Evolutionary conservation across 1,284 basidiomycete genomes (phyloP).

Genomic region (Malassezia restricta): DNA sequence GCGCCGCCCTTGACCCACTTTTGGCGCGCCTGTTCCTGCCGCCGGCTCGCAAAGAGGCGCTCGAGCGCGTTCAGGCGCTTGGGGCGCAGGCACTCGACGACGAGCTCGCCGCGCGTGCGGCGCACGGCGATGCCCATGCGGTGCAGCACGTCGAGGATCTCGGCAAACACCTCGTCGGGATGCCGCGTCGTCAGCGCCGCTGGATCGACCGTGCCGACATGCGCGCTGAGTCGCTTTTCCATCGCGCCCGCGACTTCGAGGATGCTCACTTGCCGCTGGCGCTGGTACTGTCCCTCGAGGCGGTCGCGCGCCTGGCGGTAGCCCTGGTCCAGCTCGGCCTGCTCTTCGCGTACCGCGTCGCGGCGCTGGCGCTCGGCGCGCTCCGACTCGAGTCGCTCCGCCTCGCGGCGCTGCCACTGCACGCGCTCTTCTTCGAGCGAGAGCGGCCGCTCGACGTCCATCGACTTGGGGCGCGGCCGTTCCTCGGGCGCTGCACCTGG

Average conservation of each 20-base stretch:
- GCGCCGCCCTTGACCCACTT: conserved; percentile 7
- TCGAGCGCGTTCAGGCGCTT: conserved; percentile 21
- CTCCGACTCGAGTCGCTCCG: not conserved
- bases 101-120: conserved; percentile 58
- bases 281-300: conserved; percentile 4
- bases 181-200: conserved; percentile 72
- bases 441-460: not conserved
- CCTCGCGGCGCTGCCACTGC: not conserved
- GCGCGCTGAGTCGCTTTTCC: conserved; percentile 55
- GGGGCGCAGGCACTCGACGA: conserved; percentile 39
- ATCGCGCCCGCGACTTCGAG: not conserved
- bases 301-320: not conserved
- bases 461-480: not conserved
- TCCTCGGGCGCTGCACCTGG: not conserved
- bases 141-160: conserved; percentile 65
- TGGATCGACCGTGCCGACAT: conserved; percentile 85
- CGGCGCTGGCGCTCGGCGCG: conserved; percentile 1
- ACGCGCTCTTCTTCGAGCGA: not conserved
- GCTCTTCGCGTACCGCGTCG: not conserved
- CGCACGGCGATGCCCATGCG: conserved; percentile 83
- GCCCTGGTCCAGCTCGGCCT: not conserved
- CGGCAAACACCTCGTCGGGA: conserved; percentile 74
- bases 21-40: not conserved
- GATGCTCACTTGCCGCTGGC: not conserved
- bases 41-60: not conserved